phyloP scores from a whole-genome alignment of 768 basidiomycete genomes.

The Calocera cornea region DNA sequence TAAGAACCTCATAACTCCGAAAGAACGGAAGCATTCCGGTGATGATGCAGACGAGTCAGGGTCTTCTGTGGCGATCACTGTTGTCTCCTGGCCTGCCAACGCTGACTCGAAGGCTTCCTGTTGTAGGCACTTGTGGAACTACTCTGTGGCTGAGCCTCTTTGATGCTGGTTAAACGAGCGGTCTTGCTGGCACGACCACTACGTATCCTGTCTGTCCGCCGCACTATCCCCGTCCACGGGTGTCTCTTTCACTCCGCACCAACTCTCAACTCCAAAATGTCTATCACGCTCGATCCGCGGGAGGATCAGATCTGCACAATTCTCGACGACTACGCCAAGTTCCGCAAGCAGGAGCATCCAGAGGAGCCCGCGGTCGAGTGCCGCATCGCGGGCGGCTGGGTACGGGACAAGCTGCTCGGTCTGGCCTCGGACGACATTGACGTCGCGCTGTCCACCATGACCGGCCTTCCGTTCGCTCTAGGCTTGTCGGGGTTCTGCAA shows the following conservation, averaged over 20 bases:
- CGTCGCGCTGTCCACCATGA: constrained; percentile 76
- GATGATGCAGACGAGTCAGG: too few relatives aligned
- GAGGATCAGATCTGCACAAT: constrained; percentile 61
- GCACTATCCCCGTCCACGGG: not conserved
- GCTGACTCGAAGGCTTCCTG: too few relatives aligned
- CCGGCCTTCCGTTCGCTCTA: constrained; percentile 79
- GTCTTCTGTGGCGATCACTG: too few relatives aligned
- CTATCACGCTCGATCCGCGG: constrained; percentile 47
- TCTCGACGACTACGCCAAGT: constrained; percentile 66
- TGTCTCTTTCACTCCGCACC: not conserved
- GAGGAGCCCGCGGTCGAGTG: constrained; percentile 43
- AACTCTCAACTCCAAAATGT: not conserved
- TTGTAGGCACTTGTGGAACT: too few relatives aligned
- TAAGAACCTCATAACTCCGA: too few relatives aligned
- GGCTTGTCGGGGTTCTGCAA: constrained; percentile 54
- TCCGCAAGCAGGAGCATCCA: too few relatives aligned
- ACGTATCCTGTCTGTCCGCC: too few relatives aligned
- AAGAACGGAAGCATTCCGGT: too few relatives aligned
- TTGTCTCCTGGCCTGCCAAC: too few relatives aligned
- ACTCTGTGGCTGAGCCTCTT: too few relatives aligned
- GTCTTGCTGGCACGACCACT: too few relatives aligned
- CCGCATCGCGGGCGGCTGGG: constrained; percentile 96
- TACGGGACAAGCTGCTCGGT: constrained; percentile 90
- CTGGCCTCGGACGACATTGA: constrained; percentile 83
- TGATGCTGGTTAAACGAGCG: too few relatives aligned